Conservation (phyloP, 1,284 basidiomycete species). For the Psilocybe mexicana region DNA sequence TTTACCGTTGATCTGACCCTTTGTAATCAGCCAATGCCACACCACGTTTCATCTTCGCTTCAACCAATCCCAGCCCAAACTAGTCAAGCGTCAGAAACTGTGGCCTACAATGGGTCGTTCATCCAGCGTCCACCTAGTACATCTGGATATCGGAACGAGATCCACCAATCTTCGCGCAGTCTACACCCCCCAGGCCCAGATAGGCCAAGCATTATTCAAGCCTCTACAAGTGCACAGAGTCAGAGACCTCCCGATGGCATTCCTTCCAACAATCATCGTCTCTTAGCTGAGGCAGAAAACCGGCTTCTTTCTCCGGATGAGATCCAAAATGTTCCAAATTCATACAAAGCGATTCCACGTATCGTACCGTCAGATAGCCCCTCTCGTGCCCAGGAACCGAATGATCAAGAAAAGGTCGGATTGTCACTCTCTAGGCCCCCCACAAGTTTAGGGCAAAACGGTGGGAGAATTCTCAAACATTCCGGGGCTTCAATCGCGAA, state of each 20-base stretch:
- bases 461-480: neutral
- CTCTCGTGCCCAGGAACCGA: neutral
- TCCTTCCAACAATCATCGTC: no score
- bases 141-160: neutral
- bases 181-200: neutral
- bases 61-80: neutral
- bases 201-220: neutral
- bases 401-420: constrained; percentile 9
- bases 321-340: neutral
- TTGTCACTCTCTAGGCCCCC: constrained; percentile 6
- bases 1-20: neutral
- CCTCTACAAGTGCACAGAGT: neutral
- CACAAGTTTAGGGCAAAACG: constrained; percentile 7
- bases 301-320: neutral
- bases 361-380: neutral
- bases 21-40: neutral
- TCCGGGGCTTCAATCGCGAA: neutral
- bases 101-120: neutral
- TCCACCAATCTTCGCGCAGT: neutral
- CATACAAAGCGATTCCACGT: neutral
- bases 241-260: no score
- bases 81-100: neutral
- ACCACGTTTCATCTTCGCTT: neutral
- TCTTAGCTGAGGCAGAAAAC: no score
- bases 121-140: constrained; percentile 10